Percentiles rank a stretch among this genome's conserved stretches.
These are phyloP conservation scores for Solanum paucissectum DNA, from an alignment of 257 asterid species.

Conservation along the genomic window DNA sequence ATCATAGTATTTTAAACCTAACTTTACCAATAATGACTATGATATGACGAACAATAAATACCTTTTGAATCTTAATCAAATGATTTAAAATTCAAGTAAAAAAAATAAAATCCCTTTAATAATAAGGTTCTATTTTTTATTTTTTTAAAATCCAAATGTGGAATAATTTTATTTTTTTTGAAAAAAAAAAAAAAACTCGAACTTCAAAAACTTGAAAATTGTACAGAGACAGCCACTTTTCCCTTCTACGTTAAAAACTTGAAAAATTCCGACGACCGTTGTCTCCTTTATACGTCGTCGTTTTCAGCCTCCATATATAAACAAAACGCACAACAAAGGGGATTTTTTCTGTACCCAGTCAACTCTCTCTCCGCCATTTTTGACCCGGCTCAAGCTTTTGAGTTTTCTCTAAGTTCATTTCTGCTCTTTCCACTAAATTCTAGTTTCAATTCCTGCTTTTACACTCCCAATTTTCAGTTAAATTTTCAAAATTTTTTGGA, in stretches of 20 bases:
- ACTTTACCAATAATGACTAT: background rate
- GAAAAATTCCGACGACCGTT: conserved; percentile 12
- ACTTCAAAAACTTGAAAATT: background rate
- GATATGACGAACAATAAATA: background rate
- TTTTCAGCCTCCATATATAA: background rate
- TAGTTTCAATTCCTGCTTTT: background rate
- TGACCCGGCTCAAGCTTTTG: background rate
- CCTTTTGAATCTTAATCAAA: background rate
- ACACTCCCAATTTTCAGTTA: background rate
- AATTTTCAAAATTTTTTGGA: background rate
- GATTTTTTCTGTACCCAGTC: conserved; percentile 12
- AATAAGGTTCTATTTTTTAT: background rate
- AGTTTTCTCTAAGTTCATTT: background rate
- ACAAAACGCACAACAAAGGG: background rate
- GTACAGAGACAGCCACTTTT: background rate
- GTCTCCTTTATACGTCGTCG: conserved; percentile 8
- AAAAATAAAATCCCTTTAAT: background rate
- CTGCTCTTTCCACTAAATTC: background rate
- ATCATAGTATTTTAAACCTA: background rate
- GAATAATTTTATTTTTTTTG: background rate
- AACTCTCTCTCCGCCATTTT: conserved; percentile 27
- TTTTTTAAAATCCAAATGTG: background rate
- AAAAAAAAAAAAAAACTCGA: background rate
- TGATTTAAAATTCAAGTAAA: background rate
- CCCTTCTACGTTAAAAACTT: background rate